Evolutionary conservation across 1,284 basidiomycete species (phyloP), one percentile per base, ranked within the genome.

Genomic region (Mycosarcoma maydis): DNA sequence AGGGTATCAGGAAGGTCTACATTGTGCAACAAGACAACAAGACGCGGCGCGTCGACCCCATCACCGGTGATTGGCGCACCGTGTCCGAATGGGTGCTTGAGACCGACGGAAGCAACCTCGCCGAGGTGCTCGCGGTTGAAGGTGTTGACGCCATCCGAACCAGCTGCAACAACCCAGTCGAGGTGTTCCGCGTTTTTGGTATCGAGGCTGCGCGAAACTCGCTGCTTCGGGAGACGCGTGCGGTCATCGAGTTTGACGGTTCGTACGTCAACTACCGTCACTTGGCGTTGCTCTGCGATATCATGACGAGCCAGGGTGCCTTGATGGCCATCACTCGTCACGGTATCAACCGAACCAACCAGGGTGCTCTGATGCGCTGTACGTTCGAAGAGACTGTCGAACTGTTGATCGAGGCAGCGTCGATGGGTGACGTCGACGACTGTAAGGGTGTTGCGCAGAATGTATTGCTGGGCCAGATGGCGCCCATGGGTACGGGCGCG

Each of bases 381-480:
- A 98, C 96, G 4, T 98, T 98, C 86, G 96, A 98, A 83, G 96
- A 98, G 86, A 98, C 96, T 0, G 96, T 98, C 65, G 96, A 99
- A 83, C 97, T 99, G 73, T 84, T 99, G 55, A 94, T 98, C 89
- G 96, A 99, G 82, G 96, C 96, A 0, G 96, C 96, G 0, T 93
- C 95, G 2, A 91, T 95, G 39, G 96, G 96, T 52, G 95, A 98
- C 84, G 91, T 93, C 82, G 96, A 98, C 74, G 94, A 98, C 78
- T 98, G 96, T 83, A 92, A 92, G 66, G 96, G 96, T 67, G 90
- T 99, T 20, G 95, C 95, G 9, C 95, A 98, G 86, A 98, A 98
- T 78, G 93, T 99, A 37, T 88, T 99, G 86, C 92, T 98, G 66
- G 96, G 96, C 17, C 96, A 98, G 84, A 92, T 98, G 88, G 96